Evolutionary conservation across 2,329 filamentous ascomycete genomes (phyloP).

Genomic region (Pseudovirgaria hyperparasitica): DNA sequence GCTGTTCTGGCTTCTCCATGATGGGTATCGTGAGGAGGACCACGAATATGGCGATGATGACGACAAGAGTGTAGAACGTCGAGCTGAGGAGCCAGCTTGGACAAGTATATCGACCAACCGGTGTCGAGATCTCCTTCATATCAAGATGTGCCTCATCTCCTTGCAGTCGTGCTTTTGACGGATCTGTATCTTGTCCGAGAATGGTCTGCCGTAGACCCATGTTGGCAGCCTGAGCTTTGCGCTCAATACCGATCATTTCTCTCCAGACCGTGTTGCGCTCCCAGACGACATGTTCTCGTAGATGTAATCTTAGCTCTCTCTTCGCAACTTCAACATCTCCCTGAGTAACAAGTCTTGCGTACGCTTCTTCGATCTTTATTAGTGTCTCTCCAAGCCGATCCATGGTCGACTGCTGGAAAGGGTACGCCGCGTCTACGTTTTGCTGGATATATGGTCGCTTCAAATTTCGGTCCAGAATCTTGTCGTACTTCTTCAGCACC

Average conservation of each 20-base stretch:
- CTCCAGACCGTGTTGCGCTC: slow-evolving; percentile 98
- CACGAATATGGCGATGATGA: slow-evolving; percentile 60
- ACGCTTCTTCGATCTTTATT: slow-evolving; percentile 60
- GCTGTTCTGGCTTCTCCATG: slow-evolving; percentile 77
- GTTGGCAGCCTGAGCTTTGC: slow-evolving; percentile 86
- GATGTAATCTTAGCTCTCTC: slow-evolving; percentile 75
- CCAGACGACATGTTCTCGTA: slow-evolving; percentile 96
- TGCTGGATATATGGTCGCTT: slow-evolving; percentile 64
- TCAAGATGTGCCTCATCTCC: slow-evolving; percentile 63
- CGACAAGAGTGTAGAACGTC: slow-evolving; percentile 64
- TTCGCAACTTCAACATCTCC: slow-evolving; percentile 67
- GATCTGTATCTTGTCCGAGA: slow-evolving; percentile 60
- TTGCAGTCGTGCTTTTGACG: slow-evolving; percentile 58
- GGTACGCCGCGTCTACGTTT: slow-evolving; percentile 64
- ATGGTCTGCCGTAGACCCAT: slow-evolving; percentile 68
- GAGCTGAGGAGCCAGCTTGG: slow-evolving; percentile 76
- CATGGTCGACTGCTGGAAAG: slow-evolving; percentile 66
- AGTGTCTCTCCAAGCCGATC: slow-evolving; percentile 60
- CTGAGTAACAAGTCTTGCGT: slow-evolving; percentile 69
- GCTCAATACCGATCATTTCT: slow-evolving; percentile 96
- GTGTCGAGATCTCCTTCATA: slow-evolving; percentile 62
- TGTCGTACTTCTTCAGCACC: slow-evolving; percentile 97
- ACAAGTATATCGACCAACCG: slow-evolving; percentile 61
- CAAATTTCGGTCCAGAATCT: slow-evolving; percentile 74
- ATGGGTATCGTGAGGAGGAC: slow-evolving; percentile 65